These are phyloP conservation scores for Globisporangium uncinulatum DNA, from an alignment of 352 stramenopile genomes.

Conservation along the genomic window DNA sequence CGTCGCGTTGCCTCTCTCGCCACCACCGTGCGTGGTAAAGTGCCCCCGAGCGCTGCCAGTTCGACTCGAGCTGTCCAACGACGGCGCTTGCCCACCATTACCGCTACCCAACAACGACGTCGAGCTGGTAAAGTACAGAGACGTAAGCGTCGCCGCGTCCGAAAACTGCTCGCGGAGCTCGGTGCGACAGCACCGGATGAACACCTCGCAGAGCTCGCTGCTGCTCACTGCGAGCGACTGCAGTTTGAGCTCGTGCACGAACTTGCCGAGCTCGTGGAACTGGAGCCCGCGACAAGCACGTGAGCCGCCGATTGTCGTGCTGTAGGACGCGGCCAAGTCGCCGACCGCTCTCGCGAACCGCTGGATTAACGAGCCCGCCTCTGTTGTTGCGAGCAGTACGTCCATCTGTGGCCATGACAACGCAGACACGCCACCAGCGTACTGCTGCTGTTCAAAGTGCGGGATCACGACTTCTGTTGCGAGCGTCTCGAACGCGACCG, in stretches of 20 bases:
- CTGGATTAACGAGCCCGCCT: slow-evolving; percentile 24
- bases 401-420: slow-evolving; percentile 42
- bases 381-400: slow-evolving; percentile 19
- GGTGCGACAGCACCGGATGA: slow-evolving; percentile 40
- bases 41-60: slow-evolving; percentile 3
- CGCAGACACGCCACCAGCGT: slow-evolving; percentile 6
- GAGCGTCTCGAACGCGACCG: slow-evolving; percentile 34
- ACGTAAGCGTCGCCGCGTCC: slow-evolving; percentile 12
- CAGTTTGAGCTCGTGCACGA: slow-evolving; percentile 47
- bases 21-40: slow-evolving; percentile 8
- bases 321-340: slow-evolving; percentile 43
- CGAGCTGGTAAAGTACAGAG: slow-evolving; percentile 13
- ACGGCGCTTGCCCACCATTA: background rate
- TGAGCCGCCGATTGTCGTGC: slow-evolving; percentile 26
- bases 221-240: slow-evolving; percentile 30
- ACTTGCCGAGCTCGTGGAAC: slow-evolving; percentile 44
- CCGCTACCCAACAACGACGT: background rate
- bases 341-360: slow-evolving; percentile 36
- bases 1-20: background rate
- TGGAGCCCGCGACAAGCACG: slow-evolving; percentile 25
- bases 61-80: background rate
- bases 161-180: slow-evolving; percentile 19
- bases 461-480: slow-evolving; percentile 30
- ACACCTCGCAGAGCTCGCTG: slow-evolving; percentile 48
- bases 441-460: slow-evolving; percentile 26